Conservation (phyloP, 2,329 filamentous ascomycete genomes). For the Neophaeococcomyces aloes region DNA sequence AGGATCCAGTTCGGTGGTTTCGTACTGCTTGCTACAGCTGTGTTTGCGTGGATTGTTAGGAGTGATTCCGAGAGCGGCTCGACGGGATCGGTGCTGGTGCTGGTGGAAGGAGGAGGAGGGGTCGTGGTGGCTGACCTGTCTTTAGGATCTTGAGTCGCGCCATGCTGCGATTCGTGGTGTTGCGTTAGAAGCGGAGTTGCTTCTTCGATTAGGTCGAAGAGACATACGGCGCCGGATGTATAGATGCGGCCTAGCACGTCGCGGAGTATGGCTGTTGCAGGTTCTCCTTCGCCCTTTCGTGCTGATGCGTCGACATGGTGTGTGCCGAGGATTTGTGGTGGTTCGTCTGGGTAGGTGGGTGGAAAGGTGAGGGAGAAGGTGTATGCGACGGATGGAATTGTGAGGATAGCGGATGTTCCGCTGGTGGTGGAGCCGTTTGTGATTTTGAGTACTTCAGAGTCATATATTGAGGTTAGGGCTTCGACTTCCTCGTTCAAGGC, state of each 20-base stretch:
- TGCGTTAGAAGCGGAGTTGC: constrained; percentile 43
- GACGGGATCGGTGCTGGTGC: too few relatives aligned
- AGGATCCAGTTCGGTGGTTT: constrained; percentile 56
- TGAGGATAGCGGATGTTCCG: constrained; percentile 48
- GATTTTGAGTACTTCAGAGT: constrained; percentile 29
- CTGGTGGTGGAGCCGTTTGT: constrained; percentile 3
- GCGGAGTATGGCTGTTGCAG: constrained; percentile 58
- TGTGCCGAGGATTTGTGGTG: constrained; percentile 64
- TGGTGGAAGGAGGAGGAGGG: not conserved
- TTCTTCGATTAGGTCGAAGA: constrained; percentile 82
- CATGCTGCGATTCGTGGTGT: constrained; percentile 38
- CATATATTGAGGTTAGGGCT: constrained; percentile 49
- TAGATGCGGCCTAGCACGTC: constrained; percentile 59
- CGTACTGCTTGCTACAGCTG: constrained; percentile 22
- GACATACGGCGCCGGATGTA: constrained; percentile 63
- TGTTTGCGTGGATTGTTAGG: constrained; percentile 16
- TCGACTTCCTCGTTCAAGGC: constrained; percentile 39
- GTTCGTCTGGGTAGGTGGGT: constrained; percentile 59
- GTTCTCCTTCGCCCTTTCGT: constrained; percentile 61
- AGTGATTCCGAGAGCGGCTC: constrained; percentile 2
- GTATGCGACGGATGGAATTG: constrained; percentile 51
- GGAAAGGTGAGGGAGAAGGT: constrained; percentile 57
- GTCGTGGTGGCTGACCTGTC: constrained; percentile 19
- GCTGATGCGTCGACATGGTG: constrained; percentile 62
- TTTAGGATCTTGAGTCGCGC: constrained; percentile 15